Evolutionary conservation across 2,329 filamentous ascomycete genomes (phyloP).

Genomic region (Fusarium sp.): DNA sequence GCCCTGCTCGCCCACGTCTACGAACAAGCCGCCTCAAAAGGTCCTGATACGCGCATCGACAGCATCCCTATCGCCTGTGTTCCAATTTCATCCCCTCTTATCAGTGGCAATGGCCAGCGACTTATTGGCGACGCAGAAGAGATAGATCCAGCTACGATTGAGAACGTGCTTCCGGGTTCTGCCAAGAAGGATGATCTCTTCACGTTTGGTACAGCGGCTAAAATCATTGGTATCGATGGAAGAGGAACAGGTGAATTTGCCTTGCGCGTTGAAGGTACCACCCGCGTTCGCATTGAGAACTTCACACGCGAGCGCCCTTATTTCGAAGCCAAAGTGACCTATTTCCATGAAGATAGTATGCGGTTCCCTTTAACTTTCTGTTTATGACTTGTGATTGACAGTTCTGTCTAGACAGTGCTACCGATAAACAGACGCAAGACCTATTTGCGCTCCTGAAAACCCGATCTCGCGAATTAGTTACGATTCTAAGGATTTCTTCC

Average conservation of each 20-base stretch:
- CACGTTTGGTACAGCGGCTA: constrained; percentile 82
- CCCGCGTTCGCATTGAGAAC: constrained; percentile 77
- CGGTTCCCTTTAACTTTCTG: constrained; percentile 1
- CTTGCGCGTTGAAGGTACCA: constrained; percentile 86
- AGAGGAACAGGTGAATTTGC: constrained; percentile 80
- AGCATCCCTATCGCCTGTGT: constrained; percentile 87
- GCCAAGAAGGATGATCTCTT: constrained; percentile 80
- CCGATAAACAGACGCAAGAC: constrained; percentile 72
- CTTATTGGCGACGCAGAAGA: constrained; percentile 74
- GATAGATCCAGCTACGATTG: constrained; percentile 56
- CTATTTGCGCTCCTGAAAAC: constrained; percentile 85
- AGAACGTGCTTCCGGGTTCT: constrained; percentile 67
- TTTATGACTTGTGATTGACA: constrained; percentile 19
- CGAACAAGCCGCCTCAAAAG: constrained; percentile 76
- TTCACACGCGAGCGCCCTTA: constrained; percentile 80
- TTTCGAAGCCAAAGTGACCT: constrained; percentile 83
- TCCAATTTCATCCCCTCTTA: constrained; percentile 80
- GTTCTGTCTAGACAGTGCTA: constrained; percentile 44
- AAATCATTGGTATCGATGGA: constrained; percentile 82
- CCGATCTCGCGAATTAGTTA: constrained; percentile 86
- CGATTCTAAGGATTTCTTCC: constrained; percentile 84
- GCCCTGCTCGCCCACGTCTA: constrained; percentile 89
- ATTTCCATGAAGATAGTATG: constrained; percentile 77
- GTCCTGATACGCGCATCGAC: constrained; percentile 71
- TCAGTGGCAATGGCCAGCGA: constrained; percentile 79